These are phyloP conservation scores for Debaryomyces prosopidis DNA, from an alignment of 805 yeast genomes.

Conservation along the genomic window DNA sequence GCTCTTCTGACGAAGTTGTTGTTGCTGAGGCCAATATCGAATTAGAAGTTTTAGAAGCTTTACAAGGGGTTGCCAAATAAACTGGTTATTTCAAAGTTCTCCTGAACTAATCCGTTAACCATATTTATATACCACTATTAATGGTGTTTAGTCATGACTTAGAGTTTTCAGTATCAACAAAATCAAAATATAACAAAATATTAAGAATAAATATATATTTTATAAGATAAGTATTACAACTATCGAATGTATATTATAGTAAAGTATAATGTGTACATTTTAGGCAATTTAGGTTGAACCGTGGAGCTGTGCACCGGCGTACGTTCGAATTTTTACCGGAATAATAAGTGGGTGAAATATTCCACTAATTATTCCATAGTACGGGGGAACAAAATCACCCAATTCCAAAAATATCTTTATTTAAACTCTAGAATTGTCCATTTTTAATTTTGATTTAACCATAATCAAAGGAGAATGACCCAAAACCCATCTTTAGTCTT, in stretches of 20 bases:
- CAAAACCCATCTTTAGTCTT: constrained; percentile 61
- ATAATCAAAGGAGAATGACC: constrained; percentile 15
- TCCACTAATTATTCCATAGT: neutral
- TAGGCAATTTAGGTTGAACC: too few species aligned
- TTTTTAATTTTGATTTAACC: neutral
- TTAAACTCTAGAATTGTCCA: neutral
- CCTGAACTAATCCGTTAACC: neutral
- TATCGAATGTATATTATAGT: constrained; percentile 4
- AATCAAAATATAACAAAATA: constrained; percentile 1
- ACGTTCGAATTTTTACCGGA: constrained; percentile 1
- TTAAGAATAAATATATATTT: constrained; percentile 1
- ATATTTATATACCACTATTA: neutral
- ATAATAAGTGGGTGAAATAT: constrained; percentile 2
- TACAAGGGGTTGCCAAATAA: constrained; percentile 78
- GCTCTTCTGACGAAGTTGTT: constrained; percentile 80
- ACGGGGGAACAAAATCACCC: too few species aligned
- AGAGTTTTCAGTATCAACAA: neutral
- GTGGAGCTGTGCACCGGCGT: too few species aligned
- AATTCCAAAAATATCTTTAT: neutral
- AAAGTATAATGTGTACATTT: too few species aligned
- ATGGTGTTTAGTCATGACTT: constrained; percentile 5
- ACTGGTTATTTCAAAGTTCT: constrained; percentile 5
- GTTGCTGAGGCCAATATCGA: constrained; percentile 96
- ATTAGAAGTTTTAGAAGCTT: constrained; percentile 94
- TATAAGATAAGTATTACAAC: constrained; percentile 2